Evolutionary conservation across 805 yeast genomes (phyloP).

Genomic region (Saccharomycopsis selenospora): DNA sequence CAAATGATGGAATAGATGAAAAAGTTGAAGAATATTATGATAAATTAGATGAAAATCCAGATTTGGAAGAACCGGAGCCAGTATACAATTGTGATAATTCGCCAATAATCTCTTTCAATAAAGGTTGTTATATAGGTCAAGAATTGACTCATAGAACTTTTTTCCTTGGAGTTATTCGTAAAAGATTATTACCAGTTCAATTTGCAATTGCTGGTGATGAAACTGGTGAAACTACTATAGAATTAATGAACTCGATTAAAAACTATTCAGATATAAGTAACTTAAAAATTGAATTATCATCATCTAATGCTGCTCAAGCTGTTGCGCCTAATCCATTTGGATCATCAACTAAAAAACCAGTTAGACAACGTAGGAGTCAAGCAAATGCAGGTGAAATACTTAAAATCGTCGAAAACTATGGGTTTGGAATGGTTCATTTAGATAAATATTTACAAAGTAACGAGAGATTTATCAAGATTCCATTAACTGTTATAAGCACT

Average conservation of each 20-base stretch:
- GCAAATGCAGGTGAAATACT: constrained; percentile 10
- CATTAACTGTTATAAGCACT: constrained; percentile 18
- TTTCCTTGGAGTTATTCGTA: constrained; percentile 76
- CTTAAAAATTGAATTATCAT: neutral
- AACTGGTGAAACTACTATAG: neutral
- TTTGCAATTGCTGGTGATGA: constrained; percentile 25
- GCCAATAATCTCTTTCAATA: constrained; percentile 61
- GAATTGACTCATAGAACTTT: constrained; percentile 86
- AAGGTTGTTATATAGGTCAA: constrained; percentile 97
- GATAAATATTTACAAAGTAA: constrained; percentile 12
- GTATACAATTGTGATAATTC: constrained; percentile 8
- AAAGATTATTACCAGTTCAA: constrained; percentile 69
- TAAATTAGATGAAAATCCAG: neutral
- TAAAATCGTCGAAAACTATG: constrained; percentile 5
- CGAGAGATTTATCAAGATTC: constrained; percentile 12
- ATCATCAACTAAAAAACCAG: constrained; percentile 6
- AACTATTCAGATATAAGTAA: neutral
- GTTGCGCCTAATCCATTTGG: constrained; percentile 15
- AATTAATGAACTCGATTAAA: neutral
- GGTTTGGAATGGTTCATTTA: constrained; percentile 15
- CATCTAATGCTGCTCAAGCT: neutral
- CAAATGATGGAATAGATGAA: constrained; percentile 40
- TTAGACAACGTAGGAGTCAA: constrained; percentile 2
- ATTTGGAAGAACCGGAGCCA: constrained; percentile 7
- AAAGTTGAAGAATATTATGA: constrained; percentile 7